Base-by-base conservation (phyloP, 2,329 filamentous ascomycete species). In the Neophaeococcomyces mojaviensis region DNA sequence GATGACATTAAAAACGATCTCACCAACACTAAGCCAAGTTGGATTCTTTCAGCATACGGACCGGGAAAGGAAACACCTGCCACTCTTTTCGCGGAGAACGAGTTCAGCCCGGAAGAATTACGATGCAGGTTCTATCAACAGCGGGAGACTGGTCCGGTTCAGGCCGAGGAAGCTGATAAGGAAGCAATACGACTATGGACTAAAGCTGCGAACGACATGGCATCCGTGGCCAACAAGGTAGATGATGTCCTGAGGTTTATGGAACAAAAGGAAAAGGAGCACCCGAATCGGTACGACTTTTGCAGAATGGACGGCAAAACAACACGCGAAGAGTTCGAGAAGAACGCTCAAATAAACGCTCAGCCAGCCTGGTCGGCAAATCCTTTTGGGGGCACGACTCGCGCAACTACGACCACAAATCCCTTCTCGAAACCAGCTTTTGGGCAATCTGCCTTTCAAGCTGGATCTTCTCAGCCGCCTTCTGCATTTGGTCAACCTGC, bases 31-130 rank as follows among this genome's bases (percentile, higher is more conserved):
- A 75, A 77, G 7, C 90, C 90, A 15, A 68, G 78, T 71, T 97
- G 89, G 85, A 82, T 92, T 3, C 75, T 96, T 19, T 95, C 89
- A 1, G 77, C 84, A 18, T 97, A 95, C 64, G 86, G 82, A 0
- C 88, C 89, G 0, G 84, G 84, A 3, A 76, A 72, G 57, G 78
- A 88, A 56, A 79, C 84, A 1, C 89, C 89, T 0, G 79, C 79
- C 15, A 88, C 95, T 64, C 73, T 96, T 1, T 89, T 95, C 58
- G 88, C 88, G 43, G 88, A 88, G 1, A 77, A 88, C 15, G 90
- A 97, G 63, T 84, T 88, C 63, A 94, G 88, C 59, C 84, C 85
- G 33, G 90, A 97, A 63, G 90, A 97, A 65, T 77, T 94, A 61
- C 78, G 88, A 40, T 61, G 89, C 22, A 68, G 71, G 18, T 82